Conservation (phyloP, 129 eudicot genomes). For the Chrysanthemum seticuspe region DNA sequence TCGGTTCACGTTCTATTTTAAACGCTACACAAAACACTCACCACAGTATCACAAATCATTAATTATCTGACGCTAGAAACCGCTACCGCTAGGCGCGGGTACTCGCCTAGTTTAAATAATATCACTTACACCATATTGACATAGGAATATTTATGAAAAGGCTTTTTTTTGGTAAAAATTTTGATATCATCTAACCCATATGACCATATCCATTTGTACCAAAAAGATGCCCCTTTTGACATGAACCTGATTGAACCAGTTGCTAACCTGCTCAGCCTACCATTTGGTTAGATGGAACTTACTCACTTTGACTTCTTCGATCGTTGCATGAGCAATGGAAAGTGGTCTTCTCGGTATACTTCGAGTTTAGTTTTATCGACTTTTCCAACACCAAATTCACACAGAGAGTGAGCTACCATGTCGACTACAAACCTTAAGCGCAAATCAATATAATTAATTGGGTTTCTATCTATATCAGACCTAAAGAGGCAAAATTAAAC, state of each 20-base stretch:
- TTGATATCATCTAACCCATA: too few species aligned
- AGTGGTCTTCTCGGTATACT: slow-evolving; percentile 80
- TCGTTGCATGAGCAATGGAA: slow-evolving; percentile 80
- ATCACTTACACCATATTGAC: too few species aligned
- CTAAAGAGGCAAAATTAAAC: not conserved
- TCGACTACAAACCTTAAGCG: slow-evolving; percentile 95
- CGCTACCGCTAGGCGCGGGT: too few species aligned
- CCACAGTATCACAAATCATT: too few species aligned
- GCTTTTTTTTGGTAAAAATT: too few species aligned
- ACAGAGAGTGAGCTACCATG: slow-evolving; percentile 91
- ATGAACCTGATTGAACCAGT: too few species aligned
- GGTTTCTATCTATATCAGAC: slow-evolving; percentile 16
- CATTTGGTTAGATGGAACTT: not conserved
- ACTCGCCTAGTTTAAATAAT: too few species aligned
- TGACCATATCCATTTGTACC: not conserved
- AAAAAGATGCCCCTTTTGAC: not conserved
- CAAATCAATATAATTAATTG: slow-evolving; percentile 76
- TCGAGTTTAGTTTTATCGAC: slow-evolving; percentile 65
- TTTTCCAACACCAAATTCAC: slow-evolving; percentile 92
- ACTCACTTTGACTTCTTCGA: slow-evolving; percentile 54
- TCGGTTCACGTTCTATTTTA: too few species aligned
- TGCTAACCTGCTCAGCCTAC: not conserved
- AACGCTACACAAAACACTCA: too few species aligned
- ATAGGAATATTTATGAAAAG: too few species aligned
- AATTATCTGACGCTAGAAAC: too few species aligned